Evolutionary conservation across 441 rosid species (phyloP), one percentile per base, ranked within the genome.

Genomic region (Bruguiera hainesii): DNA sequence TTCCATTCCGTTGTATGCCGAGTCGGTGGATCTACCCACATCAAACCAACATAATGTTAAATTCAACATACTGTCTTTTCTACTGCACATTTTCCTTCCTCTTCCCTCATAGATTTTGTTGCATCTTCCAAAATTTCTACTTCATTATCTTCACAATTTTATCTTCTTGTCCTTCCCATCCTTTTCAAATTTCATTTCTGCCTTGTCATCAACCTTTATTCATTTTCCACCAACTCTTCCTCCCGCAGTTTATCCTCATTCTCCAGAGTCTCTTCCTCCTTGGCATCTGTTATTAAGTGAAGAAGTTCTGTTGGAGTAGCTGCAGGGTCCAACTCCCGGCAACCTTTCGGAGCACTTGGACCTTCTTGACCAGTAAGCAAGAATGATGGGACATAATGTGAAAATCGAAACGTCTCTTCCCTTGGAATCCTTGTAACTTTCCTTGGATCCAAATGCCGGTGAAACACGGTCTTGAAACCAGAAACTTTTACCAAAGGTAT

Each of bases 381-480:
- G 77, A 65, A 78, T 37, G 84, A 77, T 29, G 96, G 97, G 21
- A 91, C 93, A 64, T 83, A 87, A 63, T 91, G 97, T 21, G 97
- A 90, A 79, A 90, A 90, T 20, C 90, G 75, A 64, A 91, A 87
- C 91, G 87, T 87, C 76, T 89, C 91, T 68, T 77, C 91, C 73
- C 74, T 87, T 0, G 73, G 76, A 42, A 91, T 84, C 70, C 42
- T 84, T 63, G 65, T 73, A 68, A 76, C 71, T 68, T 79, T 81
- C n/a, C 76, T 57, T 6, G 73, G 75, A 71, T 83, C 86, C 48
- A 64, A 31, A 53, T 82, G 81, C 74, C 78, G 79, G 56, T 58
- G 84, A 69, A 87, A 90, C 73, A 90, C 83, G 9, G 83, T 69
- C 80, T 71, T 84, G 71, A 85, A 89, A 19, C 93, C 83, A 60